A percentile compares a stretch with the other conserved stretches of the same genome.
These are phyloP conservation scores for Mucor racemosus DNA, from an alignment of 371 early-diverging fungal species.

Conservation along the genomic window DNA sequence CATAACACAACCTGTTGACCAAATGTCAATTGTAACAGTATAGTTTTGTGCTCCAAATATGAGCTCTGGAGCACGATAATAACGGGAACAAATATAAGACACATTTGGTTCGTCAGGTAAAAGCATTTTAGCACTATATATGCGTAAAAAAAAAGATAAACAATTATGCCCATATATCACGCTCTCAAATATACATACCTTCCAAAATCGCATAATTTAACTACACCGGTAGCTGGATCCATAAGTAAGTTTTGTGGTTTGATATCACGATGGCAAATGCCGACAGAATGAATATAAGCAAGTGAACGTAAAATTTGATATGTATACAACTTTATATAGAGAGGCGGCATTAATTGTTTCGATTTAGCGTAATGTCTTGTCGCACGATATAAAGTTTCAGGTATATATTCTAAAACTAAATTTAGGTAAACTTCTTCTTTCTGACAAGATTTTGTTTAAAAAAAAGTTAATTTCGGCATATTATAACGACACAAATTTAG, in stretches of 20 bases:
- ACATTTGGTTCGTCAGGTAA: slow-evolving; percentile 95
- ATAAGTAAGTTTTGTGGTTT: slow-evolving; percentile 81
- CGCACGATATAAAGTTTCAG: slow-evolving; percentile 86
- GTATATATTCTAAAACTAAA: slow-evolving; percentile 83
- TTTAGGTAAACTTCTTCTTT: slow-evolving; percentile 86
- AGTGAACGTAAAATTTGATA: slow-evolving; percentile 96
- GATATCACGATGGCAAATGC: slow-evolving; percentile 71
- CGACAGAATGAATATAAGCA: slow-evolving; percentile 91
- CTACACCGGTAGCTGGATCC: slow-evolving; percentile 78
- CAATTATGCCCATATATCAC: background rate
- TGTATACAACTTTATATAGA: slow-evolving; percentile 93
- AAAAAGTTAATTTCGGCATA: background rate
- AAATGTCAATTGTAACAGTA: slow-evolving; percentile 90
- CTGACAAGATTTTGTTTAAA: background rate
- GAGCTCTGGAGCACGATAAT: slow-evolving; percentile 98
- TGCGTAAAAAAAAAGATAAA: background rate
- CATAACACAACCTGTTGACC: slow-evolving; percentile 99
- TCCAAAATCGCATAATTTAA: slow-evolving; percentile 99
- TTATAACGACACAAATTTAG: background rate
- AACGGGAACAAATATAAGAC: slow-evolving; percentile 98
- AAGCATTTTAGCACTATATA: slow-evolving; percentile 88
- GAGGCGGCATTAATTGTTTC: slow-evolving; percentile 89
- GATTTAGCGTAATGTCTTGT: slow-evolving; percentile 80
- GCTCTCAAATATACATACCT: slow-evolving; percentile 46
- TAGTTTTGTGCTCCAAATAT: slow-evolving; percentile 97